phyloP scores from a whole-genome alignment of 441 rosid species.

The Arabidopsis lyrata region DNA sequence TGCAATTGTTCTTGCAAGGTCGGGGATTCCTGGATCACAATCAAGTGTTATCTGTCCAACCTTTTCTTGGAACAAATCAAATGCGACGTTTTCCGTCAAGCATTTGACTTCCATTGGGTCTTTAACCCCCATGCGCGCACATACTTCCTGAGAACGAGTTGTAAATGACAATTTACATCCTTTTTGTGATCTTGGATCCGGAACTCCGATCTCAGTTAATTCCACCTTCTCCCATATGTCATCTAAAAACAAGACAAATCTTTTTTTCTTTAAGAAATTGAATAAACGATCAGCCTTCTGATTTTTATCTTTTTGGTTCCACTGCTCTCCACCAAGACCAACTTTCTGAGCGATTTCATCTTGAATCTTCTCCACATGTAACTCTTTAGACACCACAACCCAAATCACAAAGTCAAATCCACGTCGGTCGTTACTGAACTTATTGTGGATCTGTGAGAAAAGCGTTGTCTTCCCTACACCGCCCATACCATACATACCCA shows the following conservation, averaged over 20 bases:
- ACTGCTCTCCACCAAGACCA: neutral
- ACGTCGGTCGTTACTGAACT: neutral
- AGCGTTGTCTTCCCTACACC: constrained; percentile 61
- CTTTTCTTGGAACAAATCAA: constrained; percentile 15
- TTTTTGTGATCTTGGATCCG: neutral
- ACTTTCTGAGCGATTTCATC: neutral
- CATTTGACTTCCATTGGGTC: constrained; percentile 19
- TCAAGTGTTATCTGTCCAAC: constrained; percentile 32
- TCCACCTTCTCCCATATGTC: neutral
- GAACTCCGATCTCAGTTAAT: neutral
- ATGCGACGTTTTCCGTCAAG: neutral
- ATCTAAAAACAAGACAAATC: neutral
- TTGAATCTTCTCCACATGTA: neutral
- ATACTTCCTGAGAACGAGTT: neutral
- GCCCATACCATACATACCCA: constrained; percentile 48
- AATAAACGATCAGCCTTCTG: neutral
- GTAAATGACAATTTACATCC: neutral
- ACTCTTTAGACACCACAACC: constrained; percentile 24
- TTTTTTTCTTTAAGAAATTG: neutral
- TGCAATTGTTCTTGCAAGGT: constrained; percentile 19
- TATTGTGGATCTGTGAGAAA: constrained; percentile 46
- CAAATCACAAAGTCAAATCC: constrained; percentile 44
- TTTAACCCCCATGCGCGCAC: neutral
- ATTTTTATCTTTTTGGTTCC: neutral
- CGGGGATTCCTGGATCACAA: neutral